Conservation (phyloP, 164 flowering plant species). For the Platanus orientalis region DNA sequence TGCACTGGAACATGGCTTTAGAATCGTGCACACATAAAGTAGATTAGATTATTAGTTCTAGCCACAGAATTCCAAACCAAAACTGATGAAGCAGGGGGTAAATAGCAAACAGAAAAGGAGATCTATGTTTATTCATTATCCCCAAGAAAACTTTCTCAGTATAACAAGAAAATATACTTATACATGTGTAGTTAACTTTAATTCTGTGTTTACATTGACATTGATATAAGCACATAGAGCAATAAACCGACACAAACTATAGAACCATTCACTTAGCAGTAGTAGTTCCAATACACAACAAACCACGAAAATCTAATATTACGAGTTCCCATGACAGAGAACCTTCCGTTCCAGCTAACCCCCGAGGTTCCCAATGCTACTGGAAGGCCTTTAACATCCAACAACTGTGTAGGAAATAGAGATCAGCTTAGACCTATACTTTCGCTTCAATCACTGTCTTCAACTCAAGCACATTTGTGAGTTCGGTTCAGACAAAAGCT, state of each 20-base stretch:
- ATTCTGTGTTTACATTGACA: constrained; percentile 2
- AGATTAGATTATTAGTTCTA: no score
- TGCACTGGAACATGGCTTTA: not conserved
- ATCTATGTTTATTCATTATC: not conserved
- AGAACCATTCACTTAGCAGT: not conserved
- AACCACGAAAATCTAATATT: constrained; percentile 4
- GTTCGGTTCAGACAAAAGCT: constrained; percentile 13
- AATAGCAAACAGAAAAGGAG: not conserved
- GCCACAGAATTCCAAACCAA: not conserved
- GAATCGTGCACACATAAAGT: no score
- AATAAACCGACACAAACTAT: not conserved
- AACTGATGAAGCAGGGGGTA: not conserved
- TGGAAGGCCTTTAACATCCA: constrained; percentile 24
- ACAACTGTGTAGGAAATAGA: constrained; percentile 41
- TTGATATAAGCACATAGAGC: not conserved
- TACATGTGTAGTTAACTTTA: constrained; percentile 4
- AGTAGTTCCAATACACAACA: constrained; percentile 1
- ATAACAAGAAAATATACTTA: constrained; percentile 5
- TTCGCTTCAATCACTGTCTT: constrained; percentile 24
- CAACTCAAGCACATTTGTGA: constrained; percentile 15
- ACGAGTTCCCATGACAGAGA: constrained; percentile 6
- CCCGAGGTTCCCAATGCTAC: constrained; percentile 6
- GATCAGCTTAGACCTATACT: constrained; percentile 44
- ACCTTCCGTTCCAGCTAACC: constrained; percentile 11
- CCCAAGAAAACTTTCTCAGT: constrained; percentile 1